Percentiles rank a stretch among this genome's conserved stretches.
Conservation (phyloP, 805 yeast species). For the Nakazawaea ernobii region DNA sequence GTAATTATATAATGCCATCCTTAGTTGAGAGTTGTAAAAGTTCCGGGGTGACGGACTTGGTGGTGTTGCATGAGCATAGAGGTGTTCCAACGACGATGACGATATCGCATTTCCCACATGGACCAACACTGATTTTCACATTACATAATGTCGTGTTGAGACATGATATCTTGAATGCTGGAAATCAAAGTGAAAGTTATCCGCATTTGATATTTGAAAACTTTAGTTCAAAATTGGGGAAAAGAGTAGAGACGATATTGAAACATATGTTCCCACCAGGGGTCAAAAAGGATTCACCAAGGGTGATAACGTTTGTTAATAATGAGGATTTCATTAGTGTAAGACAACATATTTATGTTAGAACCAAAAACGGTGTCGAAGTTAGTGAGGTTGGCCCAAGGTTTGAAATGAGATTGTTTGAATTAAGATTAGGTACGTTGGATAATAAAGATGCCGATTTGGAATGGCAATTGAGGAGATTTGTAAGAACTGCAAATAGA, state of each 20-base stretch:
- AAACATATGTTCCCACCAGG: constrained; percentile 96
- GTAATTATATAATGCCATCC: constrained; percentile 82
- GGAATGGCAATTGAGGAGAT: constrained; percentile 95
- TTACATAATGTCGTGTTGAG: constrained; percentile 90
- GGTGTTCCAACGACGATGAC: constrained; percentile 97
- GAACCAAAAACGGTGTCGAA: constrained; percentile 83
- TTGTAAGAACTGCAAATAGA: constrained; percentile 91
- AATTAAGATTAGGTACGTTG: constrained; percentile 80
- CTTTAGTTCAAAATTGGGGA: constrained; percentile 74
- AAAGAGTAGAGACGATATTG: constrained; percentile 71
- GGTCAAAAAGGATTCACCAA: constrained; percentile 79
- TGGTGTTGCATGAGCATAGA: constrained; percentile 90
- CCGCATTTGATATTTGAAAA: constrained; percentile 94
- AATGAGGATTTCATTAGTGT: constrained; percentile 89
- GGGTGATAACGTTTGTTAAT: constrained; percentile 92
- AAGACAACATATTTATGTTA: constrained; percentile 91
- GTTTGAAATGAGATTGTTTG: constrained; percentile 92
- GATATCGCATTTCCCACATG: constrained; percentile 93
- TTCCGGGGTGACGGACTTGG: constrained; percentile 76
- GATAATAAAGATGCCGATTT: constrained; percentile 96
- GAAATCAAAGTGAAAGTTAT: constrained; percentile 84
- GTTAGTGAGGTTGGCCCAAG: constrained; percentile 98
- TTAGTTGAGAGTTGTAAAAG: constrained; percentile 74
- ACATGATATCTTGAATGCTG: constrained; percentile 83
- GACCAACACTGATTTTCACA: constrained; percentile 93